Evolutionary conservation across 371 early-diverging fungal genomes (phyloP).

Genomic region (Mucor saturninus): DNA sequence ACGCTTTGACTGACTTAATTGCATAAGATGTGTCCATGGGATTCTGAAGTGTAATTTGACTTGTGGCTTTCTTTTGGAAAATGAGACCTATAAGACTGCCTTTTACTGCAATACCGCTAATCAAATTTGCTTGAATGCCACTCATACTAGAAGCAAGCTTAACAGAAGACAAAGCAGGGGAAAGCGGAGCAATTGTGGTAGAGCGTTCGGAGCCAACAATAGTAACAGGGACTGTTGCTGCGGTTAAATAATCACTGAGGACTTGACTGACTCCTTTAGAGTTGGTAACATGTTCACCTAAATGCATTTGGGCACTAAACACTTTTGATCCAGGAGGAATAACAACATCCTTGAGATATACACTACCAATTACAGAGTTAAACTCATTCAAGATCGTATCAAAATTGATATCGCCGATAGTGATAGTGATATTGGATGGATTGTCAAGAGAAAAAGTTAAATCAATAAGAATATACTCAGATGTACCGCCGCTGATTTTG

Average conservation of each 20-base stretch:
- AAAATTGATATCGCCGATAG: slow-evolving; percentile 55
- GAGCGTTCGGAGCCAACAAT: slow-evolving; percentile 47
- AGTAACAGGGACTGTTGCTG: slow-evolving; percentile 46
- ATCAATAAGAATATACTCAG: slow-evolving; percentile 39
- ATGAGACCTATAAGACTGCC: slow-evolving; percentile 13
- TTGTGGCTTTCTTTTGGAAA: slow-evolving; percentile 18
- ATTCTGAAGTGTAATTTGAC: slow-evolving; percentile 50
- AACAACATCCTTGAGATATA: slow-evolving; percentile 40
- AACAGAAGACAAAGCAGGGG: slow-evolving; percentile 50
- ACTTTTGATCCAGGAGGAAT: slow-evolving; percentile 55
- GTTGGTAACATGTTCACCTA: slow-evolving; percentile 29
- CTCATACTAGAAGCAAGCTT: slow-evolving; percentile 48
- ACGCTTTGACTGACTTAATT: slow-evolving; percentile 38
- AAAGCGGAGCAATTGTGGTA: slow-evolving; percentile 48
- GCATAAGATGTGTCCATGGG: slow-evolving; percentile 43
- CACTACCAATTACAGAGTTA: slow-evolving; percentile 42
- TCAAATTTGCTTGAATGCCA: slow-evolving; percentile 52
- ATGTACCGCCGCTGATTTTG: slow-evolving; percentile 48
- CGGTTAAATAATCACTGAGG: slow-evolving; percentile 44
- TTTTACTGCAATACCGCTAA: slow-evolving; percentile 36
- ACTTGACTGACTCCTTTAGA: slow-evolving; percentile 30
- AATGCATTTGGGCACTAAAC: slow-evolving; percentile 40
- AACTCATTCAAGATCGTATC: slow-evolving; percentile 43
- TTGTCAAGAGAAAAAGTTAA: slow-evolving; percentile 49
- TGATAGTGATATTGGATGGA: slow-evolving; percentile 61